Evolutionary conservation across 768 basidiomycete genomes (phyloP), one percentile per base, ranked within the genome.

Genomic region (Serendipita vermifera): DNA sequence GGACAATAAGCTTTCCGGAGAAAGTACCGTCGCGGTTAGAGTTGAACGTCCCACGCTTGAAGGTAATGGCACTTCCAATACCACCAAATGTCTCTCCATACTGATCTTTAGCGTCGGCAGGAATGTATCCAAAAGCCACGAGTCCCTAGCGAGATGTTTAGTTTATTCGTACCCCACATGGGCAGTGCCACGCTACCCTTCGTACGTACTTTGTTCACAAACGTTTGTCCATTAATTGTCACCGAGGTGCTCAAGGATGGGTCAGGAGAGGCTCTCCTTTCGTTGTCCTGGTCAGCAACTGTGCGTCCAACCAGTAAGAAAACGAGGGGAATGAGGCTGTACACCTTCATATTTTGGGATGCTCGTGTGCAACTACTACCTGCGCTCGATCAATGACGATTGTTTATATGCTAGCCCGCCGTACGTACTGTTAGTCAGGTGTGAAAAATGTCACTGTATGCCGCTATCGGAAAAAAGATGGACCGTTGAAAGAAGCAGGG

Each of bases 101-200:
- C 38, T 22, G n/a, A 20, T 82, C 80, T 3, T 59, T 70, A 59
- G 76, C 75, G 61, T 80, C 71, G 2, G 78, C 75, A 1, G 78
- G 77, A 55, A 83, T 81, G n/a, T 76, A 66, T 3, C 80, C 81
- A 62, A 81, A 82, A 1, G 70, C 80, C 14, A 81, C 79, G 0
- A 80, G 62, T 17, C 79, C 79, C 76, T 81, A 57, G 48, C 17
- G 26, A 7, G 17, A 20, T 31, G 32, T 26, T 0, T 39, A 46
- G 33, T 15, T 15, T 24, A 38, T 31, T 9, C 38, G 3, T 22
- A 3, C 38, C 11, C 24, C n/a, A 53, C 13, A 56, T 46, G 22
- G 38, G 35, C 38, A 54, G 24, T 33, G 32, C 20, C 36, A 38
- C 17, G 36, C 36, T 38, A 11, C 17, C 36, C 11, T 9, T 9